A percentile compares a stretch with the other conserved stretches of the same genome.
Conservation (phyloP, 768 basidiomycete genomes). For the Suillus cothurnatus region DNA sequence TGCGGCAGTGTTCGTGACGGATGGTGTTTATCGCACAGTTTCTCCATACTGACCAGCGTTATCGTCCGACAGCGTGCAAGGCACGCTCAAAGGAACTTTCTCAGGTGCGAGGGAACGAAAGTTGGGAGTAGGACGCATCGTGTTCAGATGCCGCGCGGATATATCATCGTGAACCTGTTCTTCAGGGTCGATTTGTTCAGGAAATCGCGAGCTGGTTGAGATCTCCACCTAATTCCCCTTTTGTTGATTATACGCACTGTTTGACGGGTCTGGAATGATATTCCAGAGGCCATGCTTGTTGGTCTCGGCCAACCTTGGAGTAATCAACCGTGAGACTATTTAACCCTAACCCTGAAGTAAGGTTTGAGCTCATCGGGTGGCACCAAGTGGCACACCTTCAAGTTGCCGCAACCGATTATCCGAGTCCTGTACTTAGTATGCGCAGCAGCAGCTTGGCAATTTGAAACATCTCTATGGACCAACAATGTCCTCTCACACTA, state of each 20-base stretch:
- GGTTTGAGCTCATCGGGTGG: neutral
- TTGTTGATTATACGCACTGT: neutral
- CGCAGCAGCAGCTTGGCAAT: neutral
- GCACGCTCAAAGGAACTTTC: neutral
- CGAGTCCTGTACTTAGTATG: neutral
- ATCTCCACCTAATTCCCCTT: neutral
- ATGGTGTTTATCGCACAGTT: neutral
- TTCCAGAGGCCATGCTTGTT: neutral
- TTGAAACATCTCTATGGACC: neutral
- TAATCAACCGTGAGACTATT: neutral
- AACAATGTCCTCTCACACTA: neutral
- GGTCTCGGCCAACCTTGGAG: neutral
- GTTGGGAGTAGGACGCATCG: neutral
- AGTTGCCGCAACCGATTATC: neutral
- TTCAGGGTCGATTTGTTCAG: neutral
- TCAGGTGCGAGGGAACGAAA: neutral
- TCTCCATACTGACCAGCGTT: neutral
- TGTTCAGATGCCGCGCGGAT: neutral
- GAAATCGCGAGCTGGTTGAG: neutral
- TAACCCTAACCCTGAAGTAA: slow-evolving; percentile 13
- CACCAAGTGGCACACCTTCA: neutral
- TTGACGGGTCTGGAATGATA: neutral
- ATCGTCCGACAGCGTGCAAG: neutral
- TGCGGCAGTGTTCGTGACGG: neutral
- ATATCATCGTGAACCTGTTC: neutral